Percentiles rank a stretch among this genome's conserved stretches.
Evolutionary conservation across 768 basidiomycete genomes (phyloP).

Genomic region (Roridomyces roridus): DNA sequence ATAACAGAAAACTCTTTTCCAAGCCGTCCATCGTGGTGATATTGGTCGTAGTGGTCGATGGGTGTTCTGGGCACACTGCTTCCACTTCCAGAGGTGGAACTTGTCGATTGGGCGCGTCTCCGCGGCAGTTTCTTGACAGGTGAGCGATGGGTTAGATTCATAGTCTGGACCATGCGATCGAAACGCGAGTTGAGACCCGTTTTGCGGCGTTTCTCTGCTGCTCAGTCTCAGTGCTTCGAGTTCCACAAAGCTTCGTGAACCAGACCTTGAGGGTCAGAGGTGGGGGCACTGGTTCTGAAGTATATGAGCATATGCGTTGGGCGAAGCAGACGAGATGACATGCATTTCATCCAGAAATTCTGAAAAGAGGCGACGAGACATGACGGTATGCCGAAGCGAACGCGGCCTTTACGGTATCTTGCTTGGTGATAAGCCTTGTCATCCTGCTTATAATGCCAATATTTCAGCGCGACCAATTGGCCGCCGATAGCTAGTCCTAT

Average conservation of each 20-base stretch:
- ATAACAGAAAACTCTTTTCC: constrained; percentile 49
- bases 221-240: neutral
- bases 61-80: constrained; percentile 50
- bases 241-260: neutral
- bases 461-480: no score
- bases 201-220: constrained; percentile 50
- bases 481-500: no score
- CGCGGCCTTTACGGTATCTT: no score
- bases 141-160: constrained; percentile 47
- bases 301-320: neutral
- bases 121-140: constrained; percentile 30
- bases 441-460: no score
- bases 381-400: neutral
- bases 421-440: no score
- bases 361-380: constrained; percentile 25
- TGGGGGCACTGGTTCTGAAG: neutral
- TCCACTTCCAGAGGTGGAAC: constrained; percentile 50
- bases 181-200: constrained; percentile 63
- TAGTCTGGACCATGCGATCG: constrained; percentile 70
- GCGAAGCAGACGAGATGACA: neutral
- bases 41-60: constrained; percentile 42
- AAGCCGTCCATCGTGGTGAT: constrained; percentile 36
- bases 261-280: constrained; percentile 3
- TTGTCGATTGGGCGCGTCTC: constrained; percentile 42
- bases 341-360: constrained; percentile 18